Conservation (phyloP, 331 rosid genomes). For the Acacia concinna region DNA sequence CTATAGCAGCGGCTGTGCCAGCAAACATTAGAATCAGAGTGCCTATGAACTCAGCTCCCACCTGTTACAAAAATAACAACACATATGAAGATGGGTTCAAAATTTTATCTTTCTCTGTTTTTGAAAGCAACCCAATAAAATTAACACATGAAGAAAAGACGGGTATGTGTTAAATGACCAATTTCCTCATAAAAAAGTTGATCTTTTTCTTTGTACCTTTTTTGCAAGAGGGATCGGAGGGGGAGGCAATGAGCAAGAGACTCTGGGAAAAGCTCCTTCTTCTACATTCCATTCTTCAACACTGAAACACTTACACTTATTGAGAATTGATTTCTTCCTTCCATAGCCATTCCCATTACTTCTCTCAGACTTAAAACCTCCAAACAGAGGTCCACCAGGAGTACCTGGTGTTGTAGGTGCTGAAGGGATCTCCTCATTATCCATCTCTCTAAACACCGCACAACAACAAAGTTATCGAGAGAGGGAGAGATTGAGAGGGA, state of each 20-base stretch:
- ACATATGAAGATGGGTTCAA: not conserved
- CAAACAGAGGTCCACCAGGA: constrained; percentile 82
- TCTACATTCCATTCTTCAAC: constrained; percentile 61
- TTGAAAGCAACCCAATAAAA: constrained; percentile 15
- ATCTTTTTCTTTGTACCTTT: constrained; percentile 47
- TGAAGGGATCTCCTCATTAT: constrained; percentile 61
- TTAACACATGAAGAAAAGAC: not conserved
- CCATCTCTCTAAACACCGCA: constrained; percentile 42
- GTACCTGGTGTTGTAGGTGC: constrained; percentile 84
- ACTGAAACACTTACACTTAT: constrained; percentile 55
- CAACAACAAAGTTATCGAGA: not conserved
- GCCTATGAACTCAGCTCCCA: constrained; percentile 94
- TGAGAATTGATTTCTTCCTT: constrained; percentile 65
- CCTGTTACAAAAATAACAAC: constrained; percentile 36
- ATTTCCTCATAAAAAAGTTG: not conserved
- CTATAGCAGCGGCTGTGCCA: constrained; percentile 74
- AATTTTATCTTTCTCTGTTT: constrained; percentile 3
- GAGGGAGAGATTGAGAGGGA: not conserved
- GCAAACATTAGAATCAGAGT: constrained; percentile 73
- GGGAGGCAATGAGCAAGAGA: constrained; percentile 61
- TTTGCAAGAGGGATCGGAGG: constrained; percentile 70
- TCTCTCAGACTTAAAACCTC: constrained; percentile 52
- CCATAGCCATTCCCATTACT: constrained; percentile 40
- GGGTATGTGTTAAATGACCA: constrained; percentile 6
- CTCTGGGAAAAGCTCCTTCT: constrained; percentile 62